Base-by-base conservation (phyloP, 2,329 filamentous ascomycete species). In the Hymenoscyphus salicellus region DNA sequence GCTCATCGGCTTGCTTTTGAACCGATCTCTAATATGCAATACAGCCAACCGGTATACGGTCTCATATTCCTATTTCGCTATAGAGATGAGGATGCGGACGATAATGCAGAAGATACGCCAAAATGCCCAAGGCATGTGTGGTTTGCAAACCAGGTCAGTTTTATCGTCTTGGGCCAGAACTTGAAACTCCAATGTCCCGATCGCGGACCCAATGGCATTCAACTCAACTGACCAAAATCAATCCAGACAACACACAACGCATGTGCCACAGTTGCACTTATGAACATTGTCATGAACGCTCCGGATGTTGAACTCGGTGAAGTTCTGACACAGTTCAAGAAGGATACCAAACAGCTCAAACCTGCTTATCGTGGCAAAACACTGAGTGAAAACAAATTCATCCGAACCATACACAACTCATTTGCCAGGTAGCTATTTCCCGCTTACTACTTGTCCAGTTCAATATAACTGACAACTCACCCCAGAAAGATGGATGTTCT, bases 231-330 rank as follows among this genome's bases (percentile, higher is more conserved):
- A 26, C 46, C 6, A 26, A 10, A 14, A 61, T 36, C 5, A 36
- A 41, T 5, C 32, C 32, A 94, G 89, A 92, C 91, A 0, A 89
- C 87, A 0, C 83, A 86, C 63, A 96, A 96, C 76, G 89, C 92
- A 30, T 99, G 95, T 77, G 95, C 92, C 23, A 95, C 92, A n/a
- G 86, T 97, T 56, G 93, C 95, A 3, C 82, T 98, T 69, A 84
- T 97, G 71, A 98, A 98, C 72, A 96, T 97, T 66, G 80, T 97
- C 73, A 96, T 97, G 85, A 98, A 98, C 74, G 83, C 88, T 28
- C 79, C 85, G 0, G 81, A 80, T 0, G 77, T 92, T 3, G 78
- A 86, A 11, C 82, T 97, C 5, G 92, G 93, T 3, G 78, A 85
- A n/a, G 82, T 88, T 65, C 82, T 98, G 1, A 77, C 81, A 32